Evolutionary conservation across 768 basidiomycete genomes (phyloP), one percentile per base, ranked within the genome.

Genomic region (Rhizopogon salebrosus): DNA sequence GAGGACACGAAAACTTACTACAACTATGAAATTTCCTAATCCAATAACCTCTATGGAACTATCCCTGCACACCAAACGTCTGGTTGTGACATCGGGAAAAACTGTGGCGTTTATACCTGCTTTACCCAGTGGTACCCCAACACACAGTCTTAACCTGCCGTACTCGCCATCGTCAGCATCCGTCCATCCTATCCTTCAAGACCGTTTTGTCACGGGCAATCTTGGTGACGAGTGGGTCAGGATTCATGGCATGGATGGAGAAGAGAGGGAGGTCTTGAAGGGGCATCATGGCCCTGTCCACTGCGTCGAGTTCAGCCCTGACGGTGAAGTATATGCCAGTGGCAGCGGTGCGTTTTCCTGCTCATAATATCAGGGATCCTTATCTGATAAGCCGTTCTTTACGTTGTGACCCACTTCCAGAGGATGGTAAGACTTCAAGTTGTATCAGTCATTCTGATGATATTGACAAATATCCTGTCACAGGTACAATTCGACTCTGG

Each of bases 231-330:
- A 98, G 62, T 98, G 97, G 97, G 94, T 99, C 41, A 80, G 95
- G 34, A 83, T 98, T 27, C 93, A 98, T 66, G 88, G 87, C 14
- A 84, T 95, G 64, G 82, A 88, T 29, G 97, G 95, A 2, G 85
- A 87, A 67, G 95, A 99, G 72, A 72, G 81, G 57, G 95, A 98
- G 53, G 80, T 97, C 27, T 78, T 94, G 53, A 95, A 97, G 69
- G 95, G 95, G 4, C 97, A 98, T 64, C 97, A 98, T 65, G 97
- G 95, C 22, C 95, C 95, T 18, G 95, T 98, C 16, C 93, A 95
- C 62, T 92, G 90, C 51, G 87, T 95, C 42, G 87, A 90, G 62
- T 95, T 87, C 69, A 92, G 89, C 64, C 95, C 95, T 0, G 95
- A 98, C 66, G 95, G 95, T 22, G 97, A 98, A 75, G 82, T 97